Evolutionary conservation across 768 basidiomycete genomes (phyloP).

Genomic region (Scleroderma bovista): DNA sequence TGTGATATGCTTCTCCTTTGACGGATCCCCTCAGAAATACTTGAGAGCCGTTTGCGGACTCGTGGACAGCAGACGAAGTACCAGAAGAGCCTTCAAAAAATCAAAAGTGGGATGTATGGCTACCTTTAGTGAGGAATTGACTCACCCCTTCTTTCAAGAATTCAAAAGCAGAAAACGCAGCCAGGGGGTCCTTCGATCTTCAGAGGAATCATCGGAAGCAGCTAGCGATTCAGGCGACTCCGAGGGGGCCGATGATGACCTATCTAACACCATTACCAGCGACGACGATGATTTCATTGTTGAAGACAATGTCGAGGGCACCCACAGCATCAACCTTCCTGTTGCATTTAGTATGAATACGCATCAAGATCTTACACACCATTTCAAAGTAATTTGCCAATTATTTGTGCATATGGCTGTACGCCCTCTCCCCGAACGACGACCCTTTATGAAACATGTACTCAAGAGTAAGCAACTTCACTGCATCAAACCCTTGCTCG

Average conservation of each 20-base stretch:
- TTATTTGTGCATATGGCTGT: conserved; percentile 81
- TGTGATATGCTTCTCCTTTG: conserved; percentile 2
- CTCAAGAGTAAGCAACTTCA: conserved; percentile 36
- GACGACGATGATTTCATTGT: conserved; percentile 47
- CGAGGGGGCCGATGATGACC: not conserved
- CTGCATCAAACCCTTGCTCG: not conserved
- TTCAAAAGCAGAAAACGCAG: conserved; percentile 41
- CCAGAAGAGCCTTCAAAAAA: conserved; percentile 57
- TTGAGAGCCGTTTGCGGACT: conserved; percentile 56
- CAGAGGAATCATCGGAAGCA: conserved; percentile 27
- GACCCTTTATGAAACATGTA: conserved; percentile 50
- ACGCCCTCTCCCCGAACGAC: conserved; percentile 44
- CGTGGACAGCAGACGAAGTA: conserved; percentile 56
- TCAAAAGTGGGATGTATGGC: conserved; percentile 47
- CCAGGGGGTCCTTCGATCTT: conserved; percentile 23
- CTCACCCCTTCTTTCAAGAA: conserved; percentile 4
- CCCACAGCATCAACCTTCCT: conserved; percentile 47
- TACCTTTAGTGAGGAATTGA: not conserved
- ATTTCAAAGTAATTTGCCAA: conserved; percentile 87
- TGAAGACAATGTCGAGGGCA: conserved; percentile 50
- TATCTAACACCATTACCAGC: conserved; percentile 6
- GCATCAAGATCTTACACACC: conserved; percentile 68
- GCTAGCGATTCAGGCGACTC: conserved; percentile 7
- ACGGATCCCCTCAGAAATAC: conserved; percentile 41
- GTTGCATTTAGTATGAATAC: conserved; percentile 75